These are phyloP conservation scores for Aspergillus sparsus DNA, from an alignment of 495 filamentous ascomycete species.

Conservation along the genomic window DNA sequence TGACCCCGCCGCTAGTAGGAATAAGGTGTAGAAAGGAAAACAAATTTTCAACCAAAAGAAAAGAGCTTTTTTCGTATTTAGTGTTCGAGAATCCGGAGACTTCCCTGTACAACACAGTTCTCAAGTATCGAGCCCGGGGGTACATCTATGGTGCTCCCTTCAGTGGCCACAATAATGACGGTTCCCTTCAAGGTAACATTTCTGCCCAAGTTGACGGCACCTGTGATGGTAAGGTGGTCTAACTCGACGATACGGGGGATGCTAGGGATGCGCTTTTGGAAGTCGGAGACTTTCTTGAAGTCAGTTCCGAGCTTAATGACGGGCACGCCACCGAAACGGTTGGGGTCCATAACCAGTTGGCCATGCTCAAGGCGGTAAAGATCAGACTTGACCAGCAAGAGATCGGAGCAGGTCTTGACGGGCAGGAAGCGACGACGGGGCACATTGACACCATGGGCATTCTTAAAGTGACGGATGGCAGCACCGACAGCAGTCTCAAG, in stretches of 20 bases:
- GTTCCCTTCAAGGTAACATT: conserved; percentile 96
- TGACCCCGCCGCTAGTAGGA: conserved; percentile 5
- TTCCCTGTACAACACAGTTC: conserved; percentile 99
- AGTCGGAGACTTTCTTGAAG: conserved; percentile 99
- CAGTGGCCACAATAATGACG: conserved; percentile 99
- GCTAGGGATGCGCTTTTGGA: conserved; percentile 94
- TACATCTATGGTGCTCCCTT: conserved; percentile 97
- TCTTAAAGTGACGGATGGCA: conserved; percentile 97
- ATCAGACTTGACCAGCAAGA: conserved; percentile 99
- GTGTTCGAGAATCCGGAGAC: conserved; percentile 91
- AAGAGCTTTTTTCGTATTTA: conserved; percentile 40
- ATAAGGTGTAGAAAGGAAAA: conserved; percentile 10
- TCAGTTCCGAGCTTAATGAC: conserved; percentile 98
- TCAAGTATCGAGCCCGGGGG: conserved; percentile 94
- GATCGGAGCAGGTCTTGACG: conserved; percentile 99
- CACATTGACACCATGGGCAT: conserved; percentile 98
- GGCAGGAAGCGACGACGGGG: conserved; percentile 96
- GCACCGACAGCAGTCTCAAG: conserved; percentile 98
- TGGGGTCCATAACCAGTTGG: conserved; percentile 92
- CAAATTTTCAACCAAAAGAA: background rate
- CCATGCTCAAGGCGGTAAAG: conserved; percentile 99
- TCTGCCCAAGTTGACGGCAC: conserved; percentile 91
- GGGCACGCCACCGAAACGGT: conserved; percentile 95
- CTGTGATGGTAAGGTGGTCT: conserved; percentile 96
- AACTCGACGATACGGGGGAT: conserved; percentile 98